Percentiles rank a stretch among this genome's conserved stretches.
Evolutionary conservation across 257 asterid species (phyloP).

Genomic region (Nemophila menziesii): DNA sequence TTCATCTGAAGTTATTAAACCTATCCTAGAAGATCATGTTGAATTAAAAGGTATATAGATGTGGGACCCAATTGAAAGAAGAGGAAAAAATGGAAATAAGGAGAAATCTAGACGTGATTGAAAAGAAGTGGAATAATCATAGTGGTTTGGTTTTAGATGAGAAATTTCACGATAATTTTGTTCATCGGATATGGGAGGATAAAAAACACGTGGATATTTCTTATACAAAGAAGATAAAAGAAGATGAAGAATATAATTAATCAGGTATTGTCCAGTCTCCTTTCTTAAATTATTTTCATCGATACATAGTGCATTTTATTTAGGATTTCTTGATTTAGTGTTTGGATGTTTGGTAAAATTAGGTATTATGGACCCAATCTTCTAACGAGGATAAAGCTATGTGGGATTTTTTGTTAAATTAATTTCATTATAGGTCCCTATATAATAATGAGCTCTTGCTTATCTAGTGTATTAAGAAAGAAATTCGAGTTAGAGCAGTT

Average conservation of each 20-base stretch:
- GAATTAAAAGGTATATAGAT: conserved; percentile 61
- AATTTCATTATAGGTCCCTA: too few relatives aligned
- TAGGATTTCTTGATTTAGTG: too few relatives aligned
- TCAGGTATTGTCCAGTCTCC: too few relatives aligned
- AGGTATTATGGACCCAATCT: too few relatives aligned
- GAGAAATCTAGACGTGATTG: conserved; percentile 30
- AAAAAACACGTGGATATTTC: conserved; percentile 46
- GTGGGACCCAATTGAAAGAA: conserved; percentile 52
- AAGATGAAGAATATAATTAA: conserved; percentile 98
- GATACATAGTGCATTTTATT: too few relatives aligned
- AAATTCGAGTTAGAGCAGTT: too few relatives aligned
- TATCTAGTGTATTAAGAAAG: too few relatives aligned
- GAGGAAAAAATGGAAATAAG: conserved; percentile 14
- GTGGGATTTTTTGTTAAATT: too few relatives aligned
- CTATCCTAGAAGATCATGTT: conserved; percentile 37
- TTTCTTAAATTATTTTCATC: too few relatives aligned
- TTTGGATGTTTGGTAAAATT: too few relatives aligned
- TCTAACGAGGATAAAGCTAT: too few relatives aligned
- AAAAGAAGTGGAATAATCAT: conserved; percentile 47
- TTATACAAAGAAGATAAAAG: conserved; percentile 50
- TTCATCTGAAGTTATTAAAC: conserved; percentile 65
- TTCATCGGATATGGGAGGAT: conserved; percentile 70
- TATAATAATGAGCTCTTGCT: too few relatives aligned
- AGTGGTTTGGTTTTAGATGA: conserved; percentile 18
- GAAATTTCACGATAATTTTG: conserved; percentile 54